phyloP scores from a whole-genome alignment of 192 early-diverging fungal species.

The Entophlyctis luteolus region DNA sequence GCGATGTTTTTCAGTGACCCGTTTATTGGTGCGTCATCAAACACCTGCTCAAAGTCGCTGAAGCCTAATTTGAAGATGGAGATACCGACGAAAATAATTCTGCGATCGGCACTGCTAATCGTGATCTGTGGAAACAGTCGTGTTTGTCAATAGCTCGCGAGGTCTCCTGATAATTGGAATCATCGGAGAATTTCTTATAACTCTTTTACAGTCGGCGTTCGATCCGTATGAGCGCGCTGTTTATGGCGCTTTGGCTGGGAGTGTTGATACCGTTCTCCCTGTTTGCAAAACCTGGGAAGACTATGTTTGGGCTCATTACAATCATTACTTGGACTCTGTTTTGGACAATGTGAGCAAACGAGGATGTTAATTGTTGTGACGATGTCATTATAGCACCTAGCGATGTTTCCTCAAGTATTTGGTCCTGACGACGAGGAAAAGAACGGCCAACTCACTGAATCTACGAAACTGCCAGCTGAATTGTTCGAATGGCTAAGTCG shows the following conservation, averaged over 20 bases:
- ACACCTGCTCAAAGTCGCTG: neutral
- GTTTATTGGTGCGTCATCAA: slow-evolving; percentile 31
- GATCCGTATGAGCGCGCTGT: slow-evolving; percentile 74
- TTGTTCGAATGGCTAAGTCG: slow-evolving; percentile 33
- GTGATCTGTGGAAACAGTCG: slow-evolving; percentile 63
- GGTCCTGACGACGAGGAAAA: slow-evolving; percentile 13
- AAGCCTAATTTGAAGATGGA: slow-evolving; percentile 29
- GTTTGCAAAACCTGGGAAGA: slow-evolving; percentile 87
- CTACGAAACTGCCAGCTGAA: slow-evolving; percentile 4
- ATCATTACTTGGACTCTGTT: slow-evolving; percentile 62
- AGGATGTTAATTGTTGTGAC: neutral
- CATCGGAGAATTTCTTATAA: neutral
- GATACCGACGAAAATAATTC: slow-evolving; percentile 40
- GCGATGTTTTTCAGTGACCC: slow-evolving; percentile 55
- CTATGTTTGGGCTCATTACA: slow-evolving; percentile 77
- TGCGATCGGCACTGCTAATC: slow-evolving; percentile 56
- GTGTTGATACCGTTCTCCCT: slow-evolving; percentile 61
- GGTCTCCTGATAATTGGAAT: slow-evolving; percentile 14
- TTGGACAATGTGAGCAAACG: slow-evolving; percentile 44
- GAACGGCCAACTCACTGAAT: neutral
- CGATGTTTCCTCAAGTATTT: slow-evolving; percentile 1
- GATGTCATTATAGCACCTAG: slow-evolving; percentile 16
- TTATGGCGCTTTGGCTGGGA: slow-evolving; percentile 71
- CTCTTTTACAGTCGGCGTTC: slow-evolving; percentile 28
- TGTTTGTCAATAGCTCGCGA: slow-evolving; percentile 58